Base-by-base conservation (phyloP, 2,329 filamentous ascomycete species). In the Parasarocladium wereldwijsianum region DNA sequence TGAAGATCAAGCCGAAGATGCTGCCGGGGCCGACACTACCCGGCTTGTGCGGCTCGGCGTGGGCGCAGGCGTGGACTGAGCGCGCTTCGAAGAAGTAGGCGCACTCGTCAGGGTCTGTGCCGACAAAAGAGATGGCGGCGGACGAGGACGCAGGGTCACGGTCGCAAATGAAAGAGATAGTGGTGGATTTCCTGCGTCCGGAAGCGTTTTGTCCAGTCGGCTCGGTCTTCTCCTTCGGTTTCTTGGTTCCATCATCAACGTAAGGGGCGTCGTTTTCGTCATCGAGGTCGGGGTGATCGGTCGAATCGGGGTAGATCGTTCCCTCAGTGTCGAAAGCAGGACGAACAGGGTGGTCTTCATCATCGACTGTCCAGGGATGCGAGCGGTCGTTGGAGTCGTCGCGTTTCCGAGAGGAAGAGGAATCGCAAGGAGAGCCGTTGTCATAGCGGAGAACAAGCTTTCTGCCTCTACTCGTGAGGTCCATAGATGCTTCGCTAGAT, bases 81-180 rank as follows among this genome's bases (percentile, higher is more conserved):
- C 87, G 79, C 29, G 86, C 77, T 52, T 96, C 86, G 58, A 98
- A 98, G 55, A 93, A 81, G 56, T 96, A 98, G 17, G 83, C 74
- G 63, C 90, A 98, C 36, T 92, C 78, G 48, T 96, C 86, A 23
- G 82, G 77, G 36, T 86, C 78, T 24, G 62, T 60, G 35, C 81
- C 83, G 35, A 96, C 77, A 50, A 93, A 98, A 13, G 82, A 84
- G 21, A 90, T 64, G 4, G 70, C 67, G 4, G 85, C 76, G 23
- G 70, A 64, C 4, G 70, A 69, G 17, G 64, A 66, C 2, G 76
- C 61, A 2, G 82, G 74, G 43, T 94, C 85, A 37, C 72, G 73
- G 49, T 94, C 86, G 61, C 90, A 98, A 40, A 90, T 76, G 50
- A 96, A 87, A 15, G 85, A 90, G 53, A 98, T 84, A 34, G 86